Evolutionary conservation across 495 filamentous ascomycete species (phyloP), one percentile per base, ranked within the genome.

Genomic region (Daldinia vernicosa): DNA sequence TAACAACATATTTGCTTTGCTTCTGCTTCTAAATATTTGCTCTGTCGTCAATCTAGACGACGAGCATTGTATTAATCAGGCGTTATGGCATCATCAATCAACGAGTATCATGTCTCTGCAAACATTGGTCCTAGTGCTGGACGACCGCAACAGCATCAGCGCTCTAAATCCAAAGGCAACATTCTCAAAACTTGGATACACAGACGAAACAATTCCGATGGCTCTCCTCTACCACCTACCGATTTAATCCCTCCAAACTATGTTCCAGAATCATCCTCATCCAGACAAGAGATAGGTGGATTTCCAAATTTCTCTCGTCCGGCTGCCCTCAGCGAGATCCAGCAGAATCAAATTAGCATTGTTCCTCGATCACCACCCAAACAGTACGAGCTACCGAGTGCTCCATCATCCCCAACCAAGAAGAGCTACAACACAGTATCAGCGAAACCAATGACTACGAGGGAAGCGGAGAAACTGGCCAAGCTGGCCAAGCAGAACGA

Each of bases 361-460:
- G 45, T 70, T 24, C 71, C 76, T 37, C 69, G 78, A 60, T 79
- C 83, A 30, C 79, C 80, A 26, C 79, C 74, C 33, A 83, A 83
- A 52, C 54, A 60, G 19, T 59, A 79, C 52, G 63, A 74, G 17
- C 64, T 60, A 57, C 40, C 69, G 26, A 79, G 74, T 54, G 71
- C 80, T 56, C 71, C 86, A 45, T 82, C 75, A 6, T 82, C 82
- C 28, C 80, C 82, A 0, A 74, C 88, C 68, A 93, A 92, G 81
- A 90, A 87, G 69, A 88, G 86, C 0, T 87, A 90, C 70, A 89
- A 89, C 65, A 86, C 87, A 19, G 84, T 91, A 0, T 91, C 90
- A 14, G 77, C 93, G 47, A 91, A 88, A 68, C 84, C 89, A 0
- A 74, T 89, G 12, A 80, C 82, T 45, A 82, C 78, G 6, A 87